Evolutionary conservation across 257 asterid genomes (phyloP).

Genomic region (Solanum pinnatisectum): DNA sequence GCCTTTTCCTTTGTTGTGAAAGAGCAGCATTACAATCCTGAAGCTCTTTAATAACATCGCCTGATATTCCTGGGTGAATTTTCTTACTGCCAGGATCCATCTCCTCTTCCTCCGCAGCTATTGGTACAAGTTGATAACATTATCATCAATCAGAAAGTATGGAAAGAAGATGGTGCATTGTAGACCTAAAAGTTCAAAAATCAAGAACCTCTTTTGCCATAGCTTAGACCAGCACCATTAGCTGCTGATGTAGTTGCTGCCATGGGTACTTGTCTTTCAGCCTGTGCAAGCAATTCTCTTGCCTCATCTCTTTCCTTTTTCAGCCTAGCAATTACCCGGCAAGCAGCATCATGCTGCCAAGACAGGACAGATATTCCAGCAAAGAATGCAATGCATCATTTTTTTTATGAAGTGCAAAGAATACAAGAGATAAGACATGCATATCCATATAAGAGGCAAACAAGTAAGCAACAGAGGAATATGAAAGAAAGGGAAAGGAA

Average conservation of each 20-base stretch:
- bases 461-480: neutral
- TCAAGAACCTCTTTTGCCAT: constrained; percentile 85
- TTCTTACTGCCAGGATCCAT: constrained; percentile 67
- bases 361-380: constrained; percentile 1
- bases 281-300: constrained; percentile 60
- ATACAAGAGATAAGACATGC: neutral
- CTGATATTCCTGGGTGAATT: constrained; percentile 69
- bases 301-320: constrained; percentile 98
- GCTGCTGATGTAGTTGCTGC: constrained; percentile 22
- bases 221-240: constrained; percentile 45
- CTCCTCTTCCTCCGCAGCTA: constrained; percentile 72
- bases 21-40: constrained; percentile 73
- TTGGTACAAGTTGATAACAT: constrained; percentile 9
- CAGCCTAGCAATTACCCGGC: constrained; percentile 97
- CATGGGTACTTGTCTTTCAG: constrained; percentile 77
- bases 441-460: neutral
- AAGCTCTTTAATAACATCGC: constrained; percentile 66
- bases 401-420: neutral
- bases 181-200: neutral
- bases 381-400: neutral
- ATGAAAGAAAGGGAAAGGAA: neutral
- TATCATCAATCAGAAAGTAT: neutral
- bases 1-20: constrained; percentile 85
- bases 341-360: constrained; percentile 96
- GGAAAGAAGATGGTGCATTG: neutral